Conservation (phyloP, 768 basidiomycete species). For the Phylloporus sp. region DNA sequence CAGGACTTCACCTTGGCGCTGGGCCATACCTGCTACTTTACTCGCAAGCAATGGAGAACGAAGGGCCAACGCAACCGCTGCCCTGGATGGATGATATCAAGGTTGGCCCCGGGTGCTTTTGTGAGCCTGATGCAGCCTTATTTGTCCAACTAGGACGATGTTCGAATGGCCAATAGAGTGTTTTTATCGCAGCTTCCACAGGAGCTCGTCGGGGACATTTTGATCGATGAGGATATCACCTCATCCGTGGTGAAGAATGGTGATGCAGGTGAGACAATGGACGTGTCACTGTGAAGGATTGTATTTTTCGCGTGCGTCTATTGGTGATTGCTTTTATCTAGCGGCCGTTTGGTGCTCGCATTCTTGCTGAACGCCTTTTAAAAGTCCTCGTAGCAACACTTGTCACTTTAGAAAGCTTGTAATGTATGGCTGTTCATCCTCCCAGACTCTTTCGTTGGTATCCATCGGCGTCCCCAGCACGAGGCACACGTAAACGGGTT, state of each 20-base stretch:
- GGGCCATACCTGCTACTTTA: conserved; percentile 82
- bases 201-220: conserved; percentile 27
- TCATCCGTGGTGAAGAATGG: not conserved
- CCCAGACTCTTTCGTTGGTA: too few species aligned
- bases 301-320: not conserved
- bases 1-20: conserved; percentile 70
- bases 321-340: not conserved
- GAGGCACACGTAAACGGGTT: too few species aligned
- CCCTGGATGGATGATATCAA: conserved; percentile 32
- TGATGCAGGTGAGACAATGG: conserved; percentile 11
- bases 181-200: conserved; percentile 35
- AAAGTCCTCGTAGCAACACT: not conserved
- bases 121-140: not conserved
- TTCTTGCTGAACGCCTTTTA: not conserved
- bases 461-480: too few species aligned
- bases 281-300: conserved; percentile 4
- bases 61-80: conserved; percentile 7
- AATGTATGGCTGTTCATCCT: not conserved
- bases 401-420: not conserved
- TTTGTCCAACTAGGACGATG: conserved; percentile 25
- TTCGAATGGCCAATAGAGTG: conserved; percentile 35
- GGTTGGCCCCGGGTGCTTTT: conserved; percentile 3
- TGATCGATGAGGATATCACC: conserved; percentile 7
- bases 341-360: too few species aligned
- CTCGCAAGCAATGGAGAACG: conserved; percentile 32